A percentile compares a stretch with the other conserved stretches of the same genome.
Conservation (phyloP, 768 basidiomycete species). For the Tulasnella sp. region DNA sequence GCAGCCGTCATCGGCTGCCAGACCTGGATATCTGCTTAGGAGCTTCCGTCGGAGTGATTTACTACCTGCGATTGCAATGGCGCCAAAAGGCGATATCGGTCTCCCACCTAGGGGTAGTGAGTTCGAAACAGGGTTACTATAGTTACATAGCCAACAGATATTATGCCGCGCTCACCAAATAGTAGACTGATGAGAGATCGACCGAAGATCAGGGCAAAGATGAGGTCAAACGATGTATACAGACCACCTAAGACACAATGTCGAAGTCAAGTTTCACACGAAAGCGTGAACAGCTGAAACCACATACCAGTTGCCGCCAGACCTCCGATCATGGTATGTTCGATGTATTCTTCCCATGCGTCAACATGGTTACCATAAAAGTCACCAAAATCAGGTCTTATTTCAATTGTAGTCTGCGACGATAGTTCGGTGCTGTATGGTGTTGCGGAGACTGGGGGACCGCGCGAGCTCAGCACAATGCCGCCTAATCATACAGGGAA, state of each 20-base stretch:
- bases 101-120: neutral
- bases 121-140: neutral
- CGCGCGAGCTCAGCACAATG: neutral
- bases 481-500: neutral
- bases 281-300: neutral
- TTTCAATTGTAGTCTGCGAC: neutral
- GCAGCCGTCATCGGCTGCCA: neutral
- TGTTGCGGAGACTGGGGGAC: neutral
- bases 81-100: neutral
- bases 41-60: neutral
- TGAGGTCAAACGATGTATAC: neutral
- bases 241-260: neutral
- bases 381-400: neutral
- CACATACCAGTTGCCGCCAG: neutral
- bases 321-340: neutral
- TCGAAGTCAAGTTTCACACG: neutral
- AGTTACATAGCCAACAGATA: neutral
- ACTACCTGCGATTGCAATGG: neutral
- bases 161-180: neutral
- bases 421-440: neutral
- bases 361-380: neutral
- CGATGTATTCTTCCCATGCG: slow-evolving; percentile 1
- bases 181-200: neutral
- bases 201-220: neutral
- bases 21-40: neutral